phyloP scores from a whole-genome alignment of 2,329 filamentous ascomycete genomes.

The Orbilia blumenaviensis region DNA sequence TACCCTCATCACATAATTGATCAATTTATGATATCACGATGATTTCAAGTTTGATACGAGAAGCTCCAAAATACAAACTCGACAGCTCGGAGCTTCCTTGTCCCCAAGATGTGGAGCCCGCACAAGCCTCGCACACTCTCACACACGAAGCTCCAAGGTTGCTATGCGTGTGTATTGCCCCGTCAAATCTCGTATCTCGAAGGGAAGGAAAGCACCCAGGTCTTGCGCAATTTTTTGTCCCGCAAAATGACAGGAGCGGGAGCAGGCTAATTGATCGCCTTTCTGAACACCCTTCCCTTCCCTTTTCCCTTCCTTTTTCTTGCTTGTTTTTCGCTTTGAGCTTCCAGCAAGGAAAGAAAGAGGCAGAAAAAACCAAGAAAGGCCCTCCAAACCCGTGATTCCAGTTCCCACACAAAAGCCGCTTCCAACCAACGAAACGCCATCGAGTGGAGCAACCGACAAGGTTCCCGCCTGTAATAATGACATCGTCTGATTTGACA shows the following conservation, averaged over 20 bases:
- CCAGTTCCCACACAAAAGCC: constrained; percentile 12
- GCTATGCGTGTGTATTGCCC: too few species aligned
- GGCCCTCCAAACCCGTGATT: constrained; percentile 20
- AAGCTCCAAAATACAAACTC: neutral
- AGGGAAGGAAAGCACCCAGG: constrained; percentile 1
- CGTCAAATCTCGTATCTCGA: constrained; percentile 36
- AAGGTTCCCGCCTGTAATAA: constrained; percentile 35
- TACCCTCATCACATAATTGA: constrained; percentile 9
- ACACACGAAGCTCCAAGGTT: constrained; percentile 8
- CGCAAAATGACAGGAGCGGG: constrained; percentile 44
- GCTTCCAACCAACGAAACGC: constrained; percentile 18
- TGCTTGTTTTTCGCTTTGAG: constrained; percentile 23
- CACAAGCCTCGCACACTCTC: neutral
- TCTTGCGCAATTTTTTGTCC: constrained; percentile 52
- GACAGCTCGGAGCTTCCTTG: neutral
- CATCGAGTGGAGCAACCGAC: constrained; percentile 19
- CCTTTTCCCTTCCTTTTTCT: neutral
- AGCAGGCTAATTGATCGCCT: constrained; percentile 51
- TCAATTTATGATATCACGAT: neutral
- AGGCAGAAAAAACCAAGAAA: neutral
- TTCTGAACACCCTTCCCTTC: constrained; percentile 2
- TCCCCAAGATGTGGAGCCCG: neutral
- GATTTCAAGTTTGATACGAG: neutral
- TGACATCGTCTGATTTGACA: constrained; percentile 42
- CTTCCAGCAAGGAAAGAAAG: constrained; percentile 18